A percentile compares a stretch with the other conserved stretches of the same genome.
These are phyloP conservation scores for Penicillium fimorum DNA, from an alignment of 495 filamentous ascomycete species.

Conservation along the genomic window DNA sequence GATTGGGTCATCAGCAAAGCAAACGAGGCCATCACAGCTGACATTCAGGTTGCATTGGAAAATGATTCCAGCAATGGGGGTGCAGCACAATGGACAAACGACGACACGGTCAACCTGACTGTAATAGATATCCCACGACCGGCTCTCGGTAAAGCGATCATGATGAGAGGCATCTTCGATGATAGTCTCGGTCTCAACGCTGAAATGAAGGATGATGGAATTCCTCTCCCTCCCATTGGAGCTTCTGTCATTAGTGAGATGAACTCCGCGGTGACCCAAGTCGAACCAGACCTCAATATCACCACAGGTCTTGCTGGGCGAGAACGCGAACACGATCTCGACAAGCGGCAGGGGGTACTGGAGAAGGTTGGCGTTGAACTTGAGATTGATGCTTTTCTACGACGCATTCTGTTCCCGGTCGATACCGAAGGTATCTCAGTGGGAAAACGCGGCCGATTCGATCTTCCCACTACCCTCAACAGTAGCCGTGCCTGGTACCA, in stretches of 20 bases:
- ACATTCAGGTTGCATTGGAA: slow-evolving; percentile 66
- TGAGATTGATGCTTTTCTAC: slow-evolving; percentile 82
- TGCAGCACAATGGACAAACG: slow-evolving; percentile 53
- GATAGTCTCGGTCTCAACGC: slow-evolving; percentile 88
- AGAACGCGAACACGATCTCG: slow-evolving; percentile 74
- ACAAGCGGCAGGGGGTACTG: slow-evolving; percentile 75
- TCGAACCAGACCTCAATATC: slow-evolving; percentile 80
- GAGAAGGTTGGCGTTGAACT: slow-evolving; percentile 80
- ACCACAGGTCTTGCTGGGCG: slow-evolving; percentile 59
- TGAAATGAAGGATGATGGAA: slow-evolving; percentile 95
- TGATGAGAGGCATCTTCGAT: slow-evolving; percentile 87
- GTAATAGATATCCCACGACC: slow-evolving; percentile 82
- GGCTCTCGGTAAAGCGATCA: slow-evolving; percentile 76
- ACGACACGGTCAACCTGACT: slow-evolving; percentile 87
- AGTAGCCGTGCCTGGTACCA: slow-evolving; percentile 96
- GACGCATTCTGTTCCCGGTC: slow-evolving; percentile 76
- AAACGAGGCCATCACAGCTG: slow-evolving; percentile 80
- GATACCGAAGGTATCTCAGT: slow-evolving; percentile 71
- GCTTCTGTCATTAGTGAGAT: slow-evolving; percentile 83
- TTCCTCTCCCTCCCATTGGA: slow-evolving; percentile 64
- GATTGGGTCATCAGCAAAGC: slow-evolving; percentile 91
- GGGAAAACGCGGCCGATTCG: slow-evolving; percentile 71
- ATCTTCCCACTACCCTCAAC: slow-evolving; percentile 63
- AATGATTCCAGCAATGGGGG: slow-evolving; percentile 59
- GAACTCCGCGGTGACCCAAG: slow-evolving; percentile 73